phyloP scores from a whole-genome alignment of 2,329 filamentous ascomycete genomes.

The Monosporascus ibericus region DNA sequence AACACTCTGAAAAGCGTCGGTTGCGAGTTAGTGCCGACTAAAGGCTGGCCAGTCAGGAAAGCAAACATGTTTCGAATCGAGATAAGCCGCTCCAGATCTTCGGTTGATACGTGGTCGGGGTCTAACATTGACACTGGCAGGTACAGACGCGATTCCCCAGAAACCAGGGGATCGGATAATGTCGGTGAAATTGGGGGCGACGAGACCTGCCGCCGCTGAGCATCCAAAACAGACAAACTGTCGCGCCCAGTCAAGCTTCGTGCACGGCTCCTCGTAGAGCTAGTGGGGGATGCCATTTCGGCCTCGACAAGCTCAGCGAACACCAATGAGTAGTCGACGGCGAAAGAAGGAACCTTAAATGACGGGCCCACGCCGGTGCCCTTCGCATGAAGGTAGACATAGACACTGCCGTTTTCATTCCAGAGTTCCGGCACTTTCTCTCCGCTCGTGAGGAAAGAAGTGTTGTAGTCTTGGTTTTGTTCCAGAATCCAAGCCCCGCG shows the following conservation, averaged over 20 bases:
- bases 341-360: constrained; percentile 53
- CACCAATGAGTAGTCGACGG: constrained; percentile 47
- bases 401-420: constrained; percentile 53
- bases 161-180: constrained; percentile 25
- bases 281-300: constrained; percentile 31
- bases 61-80: constrained; percentile 61
- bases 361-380: constrained; percentile 46
- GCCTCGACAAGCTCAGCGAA: constrained; percentile 47
- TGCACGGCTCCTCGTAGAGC: constrained; percentile 26
- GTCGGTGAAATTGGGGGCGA: constrained; percentile 33
- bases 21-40: constrained; percentile 50
- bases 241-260: constrained; percentile 42
- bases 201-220: constrained; percentile 30
- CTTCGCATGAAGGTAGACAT: constrained; percentile 51
- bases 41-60: constrained; percentile 56
- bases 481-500: constrained; percentile 49
- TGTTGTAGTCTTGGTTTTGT: constrained; percentile 51
- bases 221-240: constrained; percentile 45
- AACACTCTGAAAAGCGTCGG: constrained; percentile 50
- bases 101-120: constrained; percentile 29
- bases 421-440: constrained; percentile 62
- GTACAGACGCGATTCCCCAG: constrained; percentile 45
- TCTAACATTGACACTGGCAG: constrained; percentile 40
- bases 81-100: constrained; percentile 50
- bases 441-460: constrained; percentile 42